phyloP scores from a whole-genome alignment of 2,329 filamentous ascomycete genomes.

The Beauveria sp. region DNA sequence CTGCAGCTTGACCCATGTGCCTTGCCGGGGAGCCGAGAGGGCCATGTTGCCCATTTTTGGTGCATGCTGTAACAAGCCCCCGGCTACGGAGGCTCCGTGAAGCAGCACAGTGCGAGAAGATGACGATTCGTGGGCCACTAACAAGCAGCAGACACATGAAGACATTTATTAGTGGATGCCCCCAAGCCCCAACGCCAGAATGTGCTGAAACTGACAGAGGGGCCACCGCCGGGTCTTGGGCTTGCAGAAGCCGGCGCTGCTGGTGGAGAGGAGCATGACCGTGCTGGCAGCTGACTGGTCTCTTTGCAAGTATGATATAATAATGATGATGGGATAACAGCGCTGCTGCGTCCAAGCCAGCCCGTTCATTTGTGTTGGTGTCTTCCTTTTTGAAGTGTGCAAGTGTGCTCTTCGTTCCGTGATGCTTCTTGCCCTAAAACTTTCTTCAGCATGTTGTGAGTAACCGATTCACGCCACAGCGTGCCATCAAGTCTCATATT shows the following conservation, averaged over 20 bases:
- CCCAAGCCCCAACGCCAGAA: not conserved
- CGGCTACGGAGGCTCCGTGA: not conserved
- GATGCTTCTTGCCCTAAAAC: not conserved
- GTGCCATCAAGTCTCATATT: not conserved
- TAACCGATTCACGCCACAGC: not conserved
- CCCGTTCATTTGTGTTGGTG: not conserved
- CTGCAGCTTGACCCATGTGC: not conserved
- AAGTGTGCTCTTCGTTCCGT: not conserved
- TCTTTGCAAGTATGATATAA: constrained; percentile 1
- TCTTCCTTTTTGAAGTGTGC: not conserved
- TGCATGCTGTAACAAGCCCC: not conserved
- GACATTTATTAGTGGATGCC: not conserved
- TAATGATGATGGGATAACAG: not conserved
- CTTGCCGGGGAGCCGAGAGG: not conserved
- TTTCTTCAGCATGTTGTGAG: not conserved
- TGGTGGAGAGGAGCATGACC: not conserved
- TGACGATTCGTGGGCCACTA: not conserved
- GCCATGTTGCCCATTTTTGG: not conserved
- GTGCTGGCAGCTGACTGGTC: not conserved
- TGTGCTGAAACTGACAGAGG: not conserved
- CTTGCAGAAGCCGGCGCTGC: not conserved
- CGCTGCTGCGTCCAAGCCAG: no score
- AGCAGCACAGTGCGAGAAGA: not conserved
- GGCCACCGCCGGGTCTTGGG: not conserved
- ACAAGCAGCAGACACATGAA: not conserved